phyloP scores from a whole-genome alignment of 306 rosid genomes.

The Oxytropis ochrocephala region DNA sequence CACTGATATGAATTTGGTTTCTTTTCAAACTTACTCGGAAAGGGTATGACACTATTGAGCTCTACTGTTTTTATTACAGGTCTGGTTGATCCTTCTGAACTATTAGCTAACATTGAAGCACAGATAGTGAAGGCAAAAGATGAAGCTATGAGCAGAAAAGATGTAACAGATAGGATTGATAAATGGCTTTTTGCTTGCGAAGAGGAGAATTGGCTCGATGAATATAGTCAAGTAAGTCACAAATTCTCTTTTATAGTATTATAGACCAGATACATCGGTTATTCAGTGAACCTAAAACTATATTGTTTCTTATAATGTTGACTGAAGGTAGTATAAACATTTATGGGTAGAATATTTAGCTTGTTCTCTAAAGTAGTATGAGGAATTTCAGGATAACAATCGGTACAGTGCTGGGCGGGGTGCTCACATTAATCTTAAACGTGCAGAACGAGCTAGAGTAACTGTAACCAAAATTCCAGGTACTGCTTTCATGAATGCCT shows the following conservation, averaged over 20 bases:
- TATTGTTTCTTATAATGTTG: too few relatives aligned
- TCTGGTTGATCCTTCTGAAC: slow-evolving; percentile 84
- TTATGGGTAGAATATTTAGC: neutral
- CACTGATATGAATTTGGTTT: neutral
- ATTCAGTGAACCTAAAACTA: too few relatives aligned
- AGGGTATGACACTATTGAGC: neutral
- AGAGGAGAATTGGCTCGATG: slow-evolving; percentile 97
- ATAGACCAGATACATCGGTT: too few relatives aligned
- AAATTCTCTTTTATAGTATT: neutral
- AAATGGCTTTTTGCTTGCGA: slow-evolving; percentile 93
- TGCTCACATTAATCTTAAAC: slow-evolving; percentile 87
- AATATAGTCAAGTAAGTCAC: slow-evolving; percentile 72
- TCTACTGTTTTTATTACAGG: slow-evolving; percentile 38
- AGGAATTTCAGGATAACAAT: slow-evolving; percentile 64
- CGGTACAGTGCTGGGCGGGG: slow-evolving; percentile 93
- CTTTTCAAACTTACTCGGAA: neutral
- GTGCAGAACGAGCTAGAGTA: slow-evolving; percentile 92
- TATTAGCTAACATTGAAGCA: slow-evolving; percentile 73
- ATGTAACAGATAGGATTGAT: slow-evolving; percentile 77
- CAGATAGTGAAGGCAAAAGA: slow-evolving; percentile 69
- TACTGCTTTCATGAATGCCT: slow-evolving; percentile 24
- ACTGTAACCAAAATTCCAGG: slow-evolving; percentile 86
- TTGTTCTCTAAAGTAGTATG: slow-evolving; percentile 17
- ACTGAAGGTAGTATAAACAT: too few relatives aligned
- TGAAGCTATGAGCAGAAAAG: slow-evolving; percentile 86